Percentiles rank a stretch among this genome's conserved stretches.
phyloP scores from a whole-genome alignment of 257 asterid genomes.

The Datura wrightii region DNA sequence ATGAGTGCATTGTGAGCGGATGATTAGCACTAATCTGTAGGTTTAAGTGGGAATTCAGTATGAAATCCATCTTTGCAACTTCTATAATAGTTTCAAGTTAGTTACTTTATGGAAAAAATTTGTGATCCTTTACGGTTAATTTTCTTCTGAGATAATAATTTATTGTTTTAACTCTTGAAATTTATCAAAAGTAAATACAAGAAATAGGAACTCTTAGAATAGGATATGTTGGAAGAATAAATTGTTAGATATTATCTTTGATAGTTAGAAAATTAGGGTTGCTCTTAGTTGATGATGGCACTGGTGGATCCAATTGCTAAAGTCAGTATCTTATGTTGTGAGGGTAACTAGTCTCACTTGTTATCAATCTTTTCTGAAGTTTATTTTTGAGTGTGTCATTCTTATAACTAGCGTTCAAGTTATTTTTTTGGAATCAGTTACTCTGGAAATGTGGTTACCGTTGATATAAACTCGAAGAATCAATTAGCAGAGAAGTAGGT shows the following conservation, averaged over 20 bases:
- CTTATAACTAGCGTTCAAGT: too few species aligned
- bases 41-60: slow-evolving; percentile 6
- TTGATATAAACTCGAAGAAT: too few species aligned
- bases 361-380: too few species aligned
- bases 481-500: too few species aligned
- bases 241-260: not conserved
- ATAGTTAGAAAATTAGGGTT: not conserved
- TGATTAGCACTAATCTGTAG: slow-evolving; percentile 11
- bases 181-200: not conserved
- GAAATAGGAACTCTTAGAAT: not conserved
- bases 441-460: too few species aligned
- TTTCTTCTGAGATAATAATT: not conserved
- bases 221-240: not conserved
- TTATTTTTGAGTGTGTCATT: too few species aligned
- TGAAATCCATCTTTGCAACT: not conserved
- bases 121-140: not conserved
- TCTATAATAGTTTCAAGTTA: not conserved
- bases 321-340: not conserved
- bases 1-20: slow-evolving; percentile 22
- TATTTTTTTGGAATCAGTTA: too few species aligned
- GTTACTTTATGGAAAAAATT: not conserved
- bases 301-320: not conserved
- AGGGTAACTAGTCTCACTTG: not conserved
- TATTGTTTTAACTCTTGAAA: not conserved
- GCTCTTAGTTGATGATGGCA: not conserved